Percentiles rank a stretch among this genome's conserved stretches.
phyloP scores from a whole-genome alignment of 495 filamentous ascomycete species.

The Annulohypoxylon stygium region DNA sequence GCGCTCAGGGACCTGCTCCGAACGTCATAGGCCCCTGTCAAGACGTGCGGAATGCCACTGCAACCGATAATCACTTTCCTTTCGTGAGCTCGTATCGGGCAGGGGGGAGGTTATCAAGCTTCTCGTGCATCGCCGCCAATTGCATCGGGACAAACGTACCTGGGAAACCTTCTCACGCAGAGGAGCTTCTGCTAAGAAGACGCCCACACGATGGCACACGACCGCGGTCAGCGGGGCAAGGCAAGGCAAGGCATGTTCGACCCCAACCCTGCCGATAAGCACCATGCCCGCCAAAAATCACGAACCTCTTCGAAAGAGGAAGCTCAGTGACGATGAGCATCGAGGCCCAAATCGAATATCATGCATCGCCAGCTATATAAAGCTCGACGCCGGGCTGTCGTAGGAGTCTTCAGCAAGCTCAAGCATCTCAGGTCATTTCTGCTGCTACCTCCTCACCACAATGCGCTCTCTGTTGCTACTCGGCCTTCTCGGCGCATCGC shows the following conservation, averaged over 20 bases:
- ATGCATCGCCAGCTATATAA: conserved; percentile 40
- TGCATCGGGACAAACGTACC: conserved; percentile 4
- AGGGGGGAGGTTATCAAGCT: conserved; percentile 40
- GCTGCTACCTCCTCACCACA: conserved; percentile 38
- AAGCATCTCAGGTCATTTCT: conserved; percentile 28
- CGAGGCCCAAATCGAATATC: not conserved
- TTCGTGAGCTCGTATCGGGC: conserved; percentile 43
- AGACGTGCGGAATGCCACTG: conserved; percentile 34
- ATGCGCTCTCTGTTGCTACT: conserved; percentile 53
- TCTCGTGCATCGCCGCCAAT: conserved; percentile 38
- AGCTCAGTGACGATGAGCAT: conserved; percentile 32
- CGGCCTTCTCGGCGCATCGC: conserved; percentile 52
- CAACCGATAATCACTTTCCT: conserved; percentile 46
- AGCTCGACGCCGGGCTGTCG: conserved; percentile 23
- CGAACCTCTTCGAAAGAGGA: conserved; percentile 49
- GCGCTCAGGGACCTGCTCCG: conserved; percentile 35
- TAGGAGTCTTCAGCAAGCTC: conserved; percentile 22
- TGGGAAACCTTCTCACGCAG: conserved; percentile 26
- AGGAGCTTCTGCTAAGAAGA: conserved; percentile 10
- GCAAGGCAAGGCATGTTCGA: conserved; percentile 17
- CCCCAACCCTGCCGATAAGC: conserved; percentile 40
- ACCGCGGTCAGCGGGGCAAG: conserved; percentile 36
- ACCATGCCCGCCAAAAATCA: conserved; percentile 32
- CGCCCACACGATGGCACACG: conserved; percentile 38
- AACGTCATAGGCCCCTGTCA: conserved; percentile 40